phyloP scores from a whole-genome alignment of 345 rosid genomes.

The Hibiscus syriacus region DNA sequence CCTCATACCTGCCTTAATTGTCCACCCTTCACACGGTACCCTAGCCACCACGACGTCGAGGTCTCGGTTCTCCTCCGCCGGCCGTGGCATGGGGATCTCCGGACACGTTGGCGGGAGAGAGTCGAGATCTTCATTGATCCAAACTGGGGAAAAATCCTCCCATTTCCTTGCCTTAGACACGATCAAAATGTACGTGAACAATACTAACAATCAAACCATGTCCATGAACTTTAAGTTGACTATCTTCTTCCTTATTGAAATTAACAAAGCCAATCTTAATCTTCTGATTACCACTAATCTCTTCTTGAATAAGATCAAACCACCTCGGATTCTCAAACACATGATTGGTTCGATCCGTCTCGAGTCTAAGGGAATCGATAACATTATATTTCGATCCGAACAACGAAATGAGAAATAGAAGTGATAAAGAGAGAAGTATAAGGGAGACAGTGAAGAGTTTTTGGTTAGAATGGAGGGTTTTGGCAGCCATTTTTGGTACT shows the following conservation, averaged over 20 bases:
- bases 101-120: conserved; percentile 40
- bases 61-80: conserved; percentile 33
- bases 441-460: conserved; percentile 34
- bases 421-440: conserved; percentile 34
- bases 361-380: background rate
- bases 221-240: conserved; percentile 18
- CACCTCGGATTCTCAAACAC: conserved; percentile 24
- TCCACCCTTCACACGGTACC: conserved; percentile 46
- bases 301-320: conserved; percentile 31
- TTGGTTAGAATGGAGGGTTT: conserved; percentile 21
- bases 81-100: conserved; percentile 56
- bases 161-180: conserved; percentile 25
- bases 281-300: conserved; percentile 14
- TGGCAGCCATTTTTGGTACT: conserved; percentile 31
- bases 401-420: conserved; percentile 26
- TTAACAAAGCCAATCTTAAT: conserved; percentile 58
- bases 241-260: conserved; percentile 7
- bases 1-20: conserved; percentile 37
- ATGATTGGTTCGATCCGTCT: conserved; percentile 1
- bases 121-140: conserved; percentile 56
- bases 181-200: conserved; percentile 34
- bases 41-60: conserved; percentile 59
- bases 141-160: conserved; percentile 56
- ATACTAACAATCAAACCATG: conserved; percentile 12
- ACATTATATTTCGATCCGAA: conserved; percentile 18